Percentiles rank a stretch among this genome's conserved stretches.
phyloP scores from a whole-genome alignment of 1,284 basidiomycete species.

The Microbotryum saponariae region DNA sequence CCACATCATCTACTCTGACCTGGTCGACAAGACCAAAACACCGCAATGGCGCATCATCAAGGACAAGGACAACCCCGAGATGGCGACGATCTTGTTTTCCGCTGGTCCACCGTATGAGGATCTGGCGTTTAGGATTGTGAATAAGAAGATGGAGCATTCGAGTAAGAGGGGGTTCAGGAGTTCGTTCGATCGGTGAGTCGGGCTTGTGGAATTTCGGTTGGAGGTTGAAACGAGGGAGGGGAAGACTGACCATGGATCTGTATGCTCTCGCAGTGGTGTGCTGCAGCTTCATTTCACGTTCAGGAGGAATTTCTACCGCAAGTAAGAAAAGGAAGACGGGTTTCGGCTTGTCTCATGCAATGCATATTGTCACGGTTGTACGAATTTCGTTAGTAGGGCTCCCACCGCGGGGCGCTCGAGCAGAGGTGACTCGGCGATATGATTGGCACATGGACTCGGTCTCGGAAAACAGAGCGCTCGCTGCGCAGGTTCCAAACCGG shows the following conservation, averaged over 20 bases:
- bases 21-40: conserved; percentile 92
- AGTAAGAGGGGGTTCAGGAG: conserved; percentile 48
- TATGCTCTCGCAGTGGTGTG: conserved; percentile 41
- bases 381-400: no score
- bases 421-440: no score
- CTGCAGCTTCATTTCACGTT: conserved; percentile 43
- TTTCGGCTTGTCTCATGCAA: no score
- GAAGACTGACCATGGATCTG: no score
- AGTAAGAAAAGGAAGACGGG: not conserved
- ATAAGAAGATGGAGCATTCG: conserved; percentile 95
- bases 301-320: conserved; percentile 24
- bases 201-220: no score
- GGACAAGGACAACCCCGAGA: conserved; percentile 87
- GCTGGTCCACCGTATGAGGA: conserved; percentile 99
- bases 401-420: no score
- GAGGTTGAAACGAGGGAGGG: no score
- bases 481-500: no score
- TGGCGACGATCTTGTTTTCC: conserved; percentile 83
- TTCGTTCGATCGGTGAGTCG: conserved; percentile 46
- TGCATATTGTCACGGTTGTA: no score
- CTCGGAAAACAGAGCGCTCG: no score
- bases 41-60: conserved; percentile 87
- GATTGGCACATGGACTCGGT: no score
- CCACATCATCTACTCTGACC: conserved; percentile 59
- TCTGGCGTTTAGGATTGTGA: conserved; percentile 95